Evolutionary conservation across 768 basidiomycete genomes (phyloP), one percentile per base, ranked within the genome.

Genomic region (Kwoniella botswanensis): DNA sequence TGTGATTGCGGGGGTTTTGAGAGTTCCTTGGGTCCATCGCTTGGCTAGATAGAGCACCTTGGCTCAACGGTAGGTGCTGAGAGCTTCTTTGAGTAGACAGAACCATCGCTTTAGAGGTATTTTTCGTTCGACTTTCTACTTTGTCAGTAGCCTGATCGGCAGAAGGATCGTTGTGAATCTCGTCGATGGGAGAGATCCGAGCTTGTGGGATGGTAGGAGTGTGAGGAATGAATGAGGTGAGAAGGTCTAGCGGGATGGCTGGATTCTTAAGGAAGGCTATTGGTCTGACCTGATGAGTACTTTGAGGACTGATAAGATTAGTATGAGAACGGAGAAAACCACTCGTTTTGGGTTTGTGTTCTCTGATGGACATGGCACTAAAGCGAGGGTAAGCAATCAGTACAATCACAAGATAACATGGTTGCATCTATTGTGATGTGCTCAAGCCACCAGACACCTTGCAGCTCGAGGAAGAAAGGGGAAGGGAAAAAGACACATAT

Each of bases 101-200:
- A 13, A 50, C 46, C 46, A 50, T 50, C 46, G 46, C 46, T 50
- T 50, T 50, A 15, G 46, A 50, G 18, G 46, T 13, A 50, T 50
- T 6, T 7, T 35, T 6, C 46, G 46, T 17, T 50, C 1, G 46
- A 35, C 35, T 35, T 35, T 35, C 35, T 35, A 35, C 35, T 35
- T 35, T 6, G 4, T 35, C 7, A 35, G 35, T 35, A 35, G 35
- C 7, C 35, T 35, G 35, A 35, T 35, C 0, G 5, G 35, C 35
- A 35, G 21, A 17, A 52, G 50, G 21, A 13, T 21, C 50, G 50
- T 17, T 17, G 50, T 52, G 5, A 52, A 13, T 3, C 15, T 55
- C 54, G 54, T 55, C 24, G 24, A 55, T 55, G 24, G 54, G 54
- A 11, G 54, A 55, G n/a, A 55, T 55, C 21, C 54, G n/a, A 55